Percentiles rank a stretch among this genome's conserved stretches.
Evolutionary conservation across 495 filamentous ascomycete species (phyloP).

Genomic region (Neurospora sp.): DNA sequence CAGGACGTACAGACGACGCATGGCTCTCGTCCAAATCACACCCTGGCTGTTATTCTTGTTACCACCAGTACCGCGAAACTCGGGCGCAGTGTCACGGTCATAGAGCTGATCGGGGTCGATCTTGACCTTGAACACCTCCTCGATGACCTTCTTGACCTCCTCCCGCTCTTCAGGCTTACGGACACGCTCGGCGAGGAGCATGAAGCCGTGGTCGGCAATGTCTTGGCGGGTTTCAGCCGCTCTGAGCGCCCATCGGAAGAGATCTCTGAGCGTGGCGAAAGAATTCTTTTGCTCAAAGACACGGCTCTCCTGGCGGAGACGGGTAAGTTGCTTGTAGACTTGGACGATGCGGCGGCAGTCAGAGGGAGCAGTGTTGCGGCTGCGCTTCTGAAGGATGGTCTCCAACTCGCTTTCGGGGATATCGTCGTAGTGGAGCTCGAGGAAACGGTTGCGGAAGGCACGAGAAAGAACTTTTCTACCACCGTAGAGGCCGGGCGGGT

Average conservation of each 20-base stretch:
- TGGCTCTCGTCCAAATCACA: slow-evolving; percentile 89
- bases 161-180: slow-evolving; percentile 78
- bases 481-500: slow-evolving; percentile 91
- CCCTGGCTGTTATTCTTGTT: slow-evolving; percentile 40
- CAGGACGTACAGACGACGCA: slow-evolving; percentile 80
- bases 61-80: slow-evolving; percentile 43
- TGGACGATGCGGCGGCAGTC: slow-evolving; percentile 83
- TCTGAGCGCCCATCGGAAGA: slow-evolving; percentile 94
- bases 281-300: slow-evolving; percentile 96
- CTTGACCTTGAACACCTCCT: slow-evolving; percentile 79
- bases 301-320: slow-evolving; percentile 76
- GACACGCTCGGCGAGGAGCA: slow-evolving; percentile 90
- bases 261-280: slow-evolving; percentile 91
- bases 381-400: slow-evolving; percentile 78
- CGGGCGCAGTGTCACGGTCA: slow-evolving; percentile 39
- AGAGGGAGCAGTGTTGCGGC: slow-evolving; percentile 75
- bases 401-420: slow-evolving; percentile 95
- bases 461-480: slow-evolving; percentile 86
- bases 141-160: slow-evolving; percentile 79
- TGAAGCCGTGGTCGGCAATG: slow-evolving; percentile 85
- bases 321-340: slow-evolving; percentile 87
- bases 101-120: slow-evolving; percentile 71
- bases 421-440: slow-evolving; percentile 96
- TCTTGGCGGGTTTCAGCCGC: slow-evolving; percentile 76
- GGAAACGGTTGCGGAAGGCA: slow-evolving; percentile 92